Conservation (phyloP, 2,329 filamentous ascomycete genomes). For the Penicillium digitatum region DNA sequence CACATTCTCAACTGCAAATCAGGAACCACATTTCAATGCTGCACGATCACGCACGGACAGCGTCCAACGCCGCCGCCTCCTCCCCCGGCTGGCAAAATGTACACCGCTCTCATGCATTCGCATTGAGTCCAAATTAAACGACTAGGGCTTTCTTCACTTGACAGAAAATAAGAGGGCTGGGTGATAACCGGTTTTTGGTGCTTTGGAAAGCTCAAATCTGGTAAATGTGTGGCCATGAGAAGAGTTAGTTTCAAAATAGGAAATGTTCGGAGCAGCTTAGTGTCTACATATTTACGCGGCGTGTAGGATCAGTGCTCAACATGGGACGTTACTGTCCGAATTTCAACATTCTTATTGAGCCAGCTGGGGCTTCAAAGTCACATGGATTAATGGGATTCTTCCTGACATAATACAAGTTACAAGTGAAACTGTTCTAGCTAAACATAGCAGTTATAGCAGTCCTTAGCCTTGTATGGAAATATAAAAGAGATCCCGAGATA, state of each 20-base stretch:
- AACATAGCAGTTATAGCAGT: neutral
- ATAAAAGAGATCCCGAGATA: neutral
- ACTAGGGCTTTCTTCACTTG: neutral
- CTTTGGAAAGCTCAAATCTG: no score
- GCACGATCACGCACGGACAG: conserved; percentile 5
- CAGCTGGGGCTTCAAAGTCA: no score
- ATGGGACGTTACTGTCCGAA: neutral
- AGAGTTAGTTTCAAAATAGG: neutral
- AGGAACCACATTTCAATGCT: conserved; percentile 4
- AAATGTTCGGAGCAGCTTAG: neutral
- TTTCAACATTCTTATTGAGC: neutral
- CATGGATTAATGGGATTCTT: neutral
- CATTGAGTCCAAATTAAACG: neutral
- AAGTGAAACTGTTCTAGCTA: neutral
- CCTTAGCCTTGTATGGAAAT: neutral
- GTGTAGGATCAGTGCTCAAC: no score
- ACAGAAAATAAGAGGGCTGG: neutral
- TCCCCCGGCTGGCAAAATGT: conserved; percentile 4
- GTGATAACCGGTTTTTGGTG: neutral
- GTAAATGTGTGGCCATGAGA: neutral
- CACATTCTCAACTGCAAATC: neutral
- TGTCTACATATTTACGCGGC: neutral
- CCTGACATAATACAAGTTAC: no score
- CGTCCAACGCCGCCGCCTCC: conserved; percentile 6
- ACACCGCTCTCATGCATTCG: conserved; percentile 1